A percentile compares a stretch with the other conserved stretches of the same genome.
phyloP scores from a whole-genome alignment of 2,329 filamentous ascomycete genomes.

The Phyllosticta citrichinensis region DNA sequence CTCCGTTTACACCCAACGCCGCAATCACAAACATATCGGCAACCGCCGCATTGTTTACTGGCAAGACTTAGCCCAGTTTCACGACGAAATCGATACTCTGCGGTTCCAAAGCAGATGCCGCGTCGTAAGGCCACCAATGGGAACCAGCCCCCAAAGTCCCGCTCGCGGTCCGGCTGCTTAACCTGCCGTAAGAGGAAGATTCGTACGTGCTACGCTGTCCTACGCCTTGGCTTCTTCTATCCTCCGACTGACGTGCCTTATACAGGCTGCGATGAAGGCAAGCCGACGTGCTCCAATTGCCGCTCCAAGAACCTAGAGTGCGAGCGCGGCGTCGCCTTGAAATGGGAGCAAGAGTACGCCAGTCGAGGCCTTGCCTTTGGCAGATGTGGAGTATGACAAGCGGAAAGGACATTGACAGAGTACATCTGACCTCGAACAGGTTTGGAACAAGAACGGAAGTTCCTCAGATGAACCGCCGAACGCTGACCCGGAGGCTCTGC shows the following conservation, averaged over 20 bases:
- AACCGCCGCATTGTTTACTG: not conserved
- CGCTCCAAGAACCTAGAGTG: constrained; percentile 26
- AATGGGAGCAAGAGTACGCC: constrained; percentile 29
- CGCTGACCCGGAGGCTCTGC: constrained; percentile 4
- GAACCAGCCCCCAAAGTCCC: constrained; percentile 13
- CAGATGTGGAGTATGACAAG: constrained; percentile 21
- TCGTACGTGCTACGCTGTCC: not conserved
- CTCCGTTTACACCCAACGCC: not conserved
- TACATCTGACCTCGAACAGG: not conserved
- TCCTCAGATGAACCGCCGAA: constrained; percentile 11
- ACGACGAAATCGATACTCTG: not conserved
- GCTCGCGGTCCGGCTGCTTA: constrained; percentile 31
- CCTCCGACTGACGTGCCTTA: not conserved
- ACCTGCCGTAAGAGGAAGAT: constrained; percentile 33
- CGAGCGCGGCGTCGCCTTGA: constrained; percentile 19
- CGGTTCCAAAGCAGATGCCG: constrained; percentile 11
- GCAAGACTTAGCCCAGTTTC: not conserved
- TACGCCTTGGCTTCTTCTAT: not conserved
- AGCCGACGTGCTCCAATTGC: constrained; percentile 30
- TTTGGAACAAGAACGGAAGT: constrained; percentile 24
- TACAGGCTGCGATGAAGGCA: constrained; percentile 28
- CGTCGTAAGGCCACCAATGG: constrained; percentile 13
- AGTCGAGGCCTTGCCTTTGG: constrained; percentile 34
- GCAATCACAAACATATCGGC: not conserved
- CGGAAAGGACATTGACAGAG: not conserved